phyloP scores from a whole-genome alignment of 148 eudicot genomes.

The Silene uniflora region DNA sequence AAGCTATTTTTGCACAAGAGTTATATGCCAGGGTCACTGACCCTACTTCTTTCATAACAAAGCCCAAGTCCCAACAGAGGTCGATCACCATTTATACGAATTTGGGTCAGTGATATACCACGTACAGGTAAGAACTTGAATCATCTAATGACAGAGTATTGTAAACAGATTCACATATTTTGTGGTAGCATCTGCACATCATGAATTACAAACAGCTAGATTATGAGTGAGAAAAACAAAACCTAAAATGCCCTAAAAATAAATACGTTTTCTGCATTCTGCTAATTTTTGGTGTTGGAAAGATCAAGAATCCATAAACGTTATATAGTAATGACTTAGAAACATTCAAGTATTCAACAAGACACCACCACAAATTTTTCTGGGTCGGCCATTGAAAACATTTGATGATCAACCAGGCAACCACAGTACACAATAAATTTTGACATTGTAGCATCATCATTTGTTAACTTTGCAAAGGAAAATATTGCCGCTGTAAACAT shows the following conservation, averaged over 20 bases:
- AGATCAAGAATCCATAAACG: not conserved
- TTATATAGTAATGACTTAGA: not conserved
- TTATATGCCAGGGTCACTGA: constrained; percentile 3
- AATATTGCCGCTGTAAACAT: not conserved
- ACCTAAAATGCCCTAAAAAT: not conserved
- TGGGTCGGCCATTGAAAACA: not conserved
- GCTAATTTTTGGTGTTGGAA: not conserved
- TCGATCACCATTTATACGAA: constrained; percentile 78
- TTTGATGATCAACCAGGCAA: not conserved
- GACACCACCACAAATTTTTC: not conserved
- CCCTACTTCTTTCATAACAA: constrained; percentile 38
- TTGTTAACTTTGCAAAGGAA: not conserved
- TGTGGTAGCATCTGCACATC: not conserved
- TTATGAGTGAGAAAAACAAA: not conserved
- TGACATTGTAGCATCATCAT: not conserved
- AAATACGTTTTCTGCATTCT: not conserved
- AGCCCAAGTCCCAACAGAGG: constrained; percentile 52
- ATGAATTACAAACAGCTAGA: not conserved
- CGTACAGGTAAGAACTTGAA: constrained; percentile 50
- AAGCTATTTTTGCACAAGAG: not conserved
- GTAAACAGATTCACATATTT: not conserved
- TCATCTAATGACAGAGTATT: not conserved
- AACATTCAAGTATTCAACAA: not conserved
- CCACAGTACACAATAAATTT: not conserved
- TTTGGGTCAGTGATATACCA: constrained; percentile 91